phyloP scores from a whole-genome alignment of 2,329 filamentous ascomycete genomes.

The Sarocladiaceae sp. region DNA sequence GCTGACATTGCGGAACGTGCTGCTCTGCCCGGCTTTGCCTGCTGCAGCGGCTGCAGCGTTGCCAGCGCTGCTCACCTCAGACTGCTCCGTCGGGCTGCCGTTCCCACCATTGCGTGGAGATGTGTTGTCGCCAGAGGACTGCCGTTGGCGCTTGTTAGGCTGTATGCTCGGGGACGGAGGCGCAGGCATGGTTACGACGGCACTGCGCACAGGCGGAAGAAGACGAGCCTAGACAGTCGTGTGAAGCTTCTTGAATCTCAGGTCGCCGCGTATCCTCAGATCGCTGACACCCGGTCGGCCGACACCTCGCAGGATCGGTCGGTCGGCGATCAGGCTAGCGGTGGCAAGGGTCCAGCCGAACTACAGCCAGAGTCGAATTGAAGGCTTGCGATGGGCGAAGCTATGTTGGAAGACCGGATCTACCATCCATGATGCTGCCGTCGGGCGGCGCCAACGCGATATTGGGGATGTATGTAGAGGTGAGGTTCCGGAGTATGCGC shows the following conservation, averaged over 20 bases:
- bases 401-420: conserved; percentile 3
- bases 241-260: no score
- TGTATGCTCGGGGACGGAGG: conserved; percentile 45
- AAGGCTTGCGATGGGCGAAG: conserved; percentile 2
- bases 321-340: no score
- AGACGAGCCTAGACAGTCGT: not conserved
- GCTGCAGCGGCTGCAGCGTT: conserved; percentile 22
- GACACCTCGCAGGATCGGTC: no score
- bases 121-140: conserved; percentile 40
- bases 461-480: not conserved
- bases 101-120: conserved; percentile 25
- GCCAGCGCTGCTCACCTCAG: conserved; percentile 21
- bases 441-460: not conserved
- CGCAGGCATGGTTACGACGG: conserved; percentile 23
- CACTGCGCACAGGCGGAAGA: not conserved
- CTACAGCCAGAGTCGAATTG: not conserved
- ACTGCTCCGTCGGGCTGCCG: conserved; percentile 25
- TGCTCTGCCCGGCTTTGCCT: conserved; percentile 50
- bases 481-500: no score
- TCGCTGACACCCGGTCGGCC: no score
- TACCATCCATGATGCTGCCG: conserved; percentile 4
- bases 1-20: conserved; percentile 78
- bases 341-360: not conserved
- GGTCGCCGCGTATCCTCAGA: no score
- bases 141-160: conserved; percentile 52